phyloP scores from a whole-genome alignment of 2,329 filamentous ascomycete species.

The Helotiales sp. region DNA sequence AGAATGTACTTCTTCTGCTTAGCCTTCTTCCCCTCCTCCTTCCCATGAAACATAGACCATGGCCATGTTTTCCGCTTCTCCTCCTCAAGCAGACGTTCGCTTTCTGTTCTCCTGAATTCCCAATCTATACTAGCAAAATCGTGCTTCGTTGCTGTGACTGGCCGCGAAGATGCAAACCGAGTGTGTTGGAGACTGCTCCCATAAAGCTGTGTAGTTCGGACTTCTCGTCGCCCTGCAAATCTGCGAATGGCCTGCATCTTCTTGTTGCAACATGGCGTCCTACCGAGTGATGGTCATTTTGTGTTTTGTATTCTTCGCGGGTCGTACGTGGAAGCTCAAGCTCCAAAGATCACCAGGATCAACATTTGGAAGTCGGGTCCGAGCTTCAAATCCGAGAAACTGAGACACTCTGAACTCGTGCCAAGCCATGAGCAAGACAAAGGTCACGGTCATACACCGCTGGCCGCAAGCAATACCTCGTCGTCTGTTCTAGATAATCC shows the following conservation, averaged over 20 bases:
- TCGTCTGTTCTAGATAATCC: neutral
- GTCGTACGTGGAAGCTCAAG: neutral
- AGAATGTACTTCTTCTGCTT: conserved; percentile 64
- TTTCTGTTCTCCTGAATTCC: neutral
- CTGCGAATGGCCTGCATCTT: conserved; percentile 17
- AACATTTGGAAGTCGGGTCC: neutral
- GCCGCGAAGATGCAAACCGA: no score
- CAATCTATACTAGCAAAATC: neutral
- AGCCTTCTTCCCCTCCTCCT: neutral
- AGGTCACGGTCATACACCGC: neutral
- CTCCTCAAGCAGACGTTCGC: neutral
- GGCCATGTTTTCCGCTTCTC: neutral
- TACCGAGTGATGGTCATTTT: conserved; percentile 22
- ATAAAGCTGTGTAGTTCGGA: neutral
- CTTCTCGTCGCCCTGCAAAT: conserved; percentile 4
- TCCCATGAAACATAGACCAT: neutral
- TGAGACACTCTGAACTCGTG: neutral
- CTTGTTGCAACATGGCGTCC: conserved; percentile 12
- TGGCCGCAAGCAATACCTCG: neutral
- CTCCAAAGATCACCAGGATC: no score
- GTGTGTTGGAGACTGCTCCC: neutral
- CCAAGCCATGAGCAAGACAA: neutral
- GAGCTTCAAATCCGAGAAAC: neutral
- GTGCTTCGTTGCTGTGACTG: no score
- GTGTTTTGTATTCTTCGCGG: neutral